Evolutionary conservation across 495 filamentous ascomycete species (phyloP).

Genomic region (Articulospora tetracladia): DNA sequence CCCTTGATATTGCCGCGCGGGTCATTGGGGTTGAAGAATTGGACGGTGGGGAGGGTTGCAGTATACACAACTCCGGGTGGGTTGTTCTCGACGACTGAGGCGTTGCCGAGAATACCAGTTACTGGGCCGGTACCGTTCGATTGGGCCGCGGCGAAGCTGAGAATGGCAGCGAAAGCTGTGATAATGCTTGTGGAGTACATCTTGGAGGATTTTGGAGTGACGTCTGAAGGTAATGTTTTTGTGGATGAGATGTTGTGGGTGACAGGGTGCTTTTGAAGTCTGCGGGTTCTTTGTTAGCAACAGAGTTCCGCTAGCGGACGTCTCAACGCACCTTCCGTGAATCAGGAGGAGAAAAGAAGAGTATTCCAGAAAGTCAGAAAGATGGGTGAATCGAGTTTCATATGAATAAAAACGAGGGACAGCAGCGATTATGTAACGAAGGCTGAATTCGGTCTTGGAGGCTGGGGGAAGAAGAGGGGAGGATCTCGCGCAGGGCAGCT

Average conservation of each 20-base stretch:
- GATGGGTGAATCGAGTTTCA: neutral
- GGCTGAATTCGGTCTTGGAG: neutral
- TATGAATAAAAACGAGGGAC: neutral
- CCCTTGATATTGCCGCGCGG: slow-evolving; percentile 58
- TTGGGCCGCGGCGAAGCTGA: slow-evolving; percentile 36
- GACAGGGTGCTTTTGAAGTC: neutral
- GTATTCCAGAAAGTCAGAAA: neutral
- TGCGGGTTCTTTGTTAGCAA: neutral
- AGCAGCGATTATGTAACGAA: neutral
- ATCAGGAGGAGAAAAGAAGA: neutral
- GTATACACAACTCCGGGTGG: slow-evolving; percentile 54
- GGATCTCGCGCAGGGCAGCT: too few relatives aligned
- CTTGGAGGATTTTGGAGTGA: neutral
- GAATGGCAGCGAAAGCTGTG: neutral
- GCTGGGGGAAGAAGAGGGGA: neutral
- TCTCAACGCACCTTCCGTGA: neutral
- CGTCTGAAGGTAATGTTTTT: neutral
- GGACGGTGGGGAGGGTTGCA: slow-evolving; percentile 52
- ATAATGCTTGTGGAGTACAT: neutral
- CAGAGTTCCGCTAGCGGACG: neutral
- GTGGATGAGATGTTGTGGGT: neutral
- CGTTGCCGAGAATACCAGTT: slow-evolving; percentile 45
- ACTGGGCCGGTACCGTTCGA: slow-evolving; percentile 27
- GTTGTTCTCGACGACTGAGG: slow-evolving; percentile 57
- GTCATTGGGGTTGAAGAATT: slow-evolving; percentile 41